Percentiles rank a stretch among this genome's conserved stretches.
Evolutionary conservation across 768 basidiomycete genomes (phyloP).

Genomic region (Leccinellum albellum): DNA sequence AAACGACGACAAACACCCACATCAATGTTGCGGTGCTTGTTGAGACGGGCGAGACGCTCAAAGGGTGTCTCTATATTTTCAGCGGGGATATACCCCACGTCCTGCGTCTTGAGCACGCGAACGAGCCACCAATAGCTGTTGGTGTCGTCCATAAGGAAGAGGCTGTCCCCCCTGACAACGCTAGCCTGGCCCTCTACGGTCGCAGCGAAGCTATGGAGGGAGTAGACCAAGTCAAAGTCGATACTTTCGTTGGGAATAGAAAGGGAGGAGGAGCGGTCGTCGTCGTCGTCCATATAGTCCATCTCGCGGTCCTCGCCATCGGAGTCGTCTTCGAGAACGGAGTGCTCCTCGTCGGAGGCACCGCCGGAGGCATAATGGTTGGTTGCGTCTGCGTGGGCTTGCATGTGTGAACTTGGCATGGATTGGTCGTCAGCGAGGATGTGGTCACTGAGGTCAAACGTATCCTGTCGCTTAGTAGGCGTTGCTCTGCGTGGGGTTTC

Average conservation of each 20-base stretch:
- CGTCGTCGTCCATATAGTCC: conserved; percentile 69
- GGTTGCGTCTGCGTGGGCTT: conserved; percentile 46
- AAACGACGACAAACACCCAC: conserved; percentile 44
- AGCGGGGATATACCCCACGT: conserved; percentile 97
- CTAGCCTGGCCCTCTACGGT: conserved; percentile 99
- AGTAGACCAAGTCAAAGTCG: conserved; percentile 89
- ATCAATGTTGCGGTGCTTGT: conserved; percentile 97
- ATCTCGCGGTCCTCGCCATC: conserved; percentile 65
- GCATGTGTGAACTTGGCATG: conserved; percentile 43
- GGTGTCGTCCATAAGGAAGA: conserved; percentile 95
- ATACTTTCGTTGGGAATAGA: conserved; percentile 90
- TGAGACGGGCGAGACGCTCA: conserved; percentile 89
- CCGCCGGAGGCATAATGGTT: conserved; percentile 33
- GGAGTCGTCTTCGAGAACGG: conserved; percentile 82
- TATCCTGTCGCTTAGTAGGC: conserved; percentile 46
- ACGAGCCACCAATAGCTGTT: conserved; percentile 99
- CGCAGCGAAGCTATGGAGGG: conserved; percentile 94
- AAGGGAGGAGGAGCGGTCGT: conserved; percentile 75
- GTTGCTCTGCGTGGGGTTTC: conserved; percentile 19
- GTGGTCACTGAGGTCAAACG: conserved; percentile 69
- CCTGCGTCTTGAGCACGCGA: conserved; percentile 95
- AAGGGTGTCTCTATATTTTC: conserved; percentile 99
- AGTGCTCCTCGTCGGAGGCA: conserved; percentile 73
- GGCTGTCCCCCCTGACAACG: conserved; percentile 96
- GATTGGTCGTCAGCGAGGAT: conserved; percentile 51